Conservation (phyloP, 1,284 basidiomycete species). For the Ustilago sp. region DNA sequence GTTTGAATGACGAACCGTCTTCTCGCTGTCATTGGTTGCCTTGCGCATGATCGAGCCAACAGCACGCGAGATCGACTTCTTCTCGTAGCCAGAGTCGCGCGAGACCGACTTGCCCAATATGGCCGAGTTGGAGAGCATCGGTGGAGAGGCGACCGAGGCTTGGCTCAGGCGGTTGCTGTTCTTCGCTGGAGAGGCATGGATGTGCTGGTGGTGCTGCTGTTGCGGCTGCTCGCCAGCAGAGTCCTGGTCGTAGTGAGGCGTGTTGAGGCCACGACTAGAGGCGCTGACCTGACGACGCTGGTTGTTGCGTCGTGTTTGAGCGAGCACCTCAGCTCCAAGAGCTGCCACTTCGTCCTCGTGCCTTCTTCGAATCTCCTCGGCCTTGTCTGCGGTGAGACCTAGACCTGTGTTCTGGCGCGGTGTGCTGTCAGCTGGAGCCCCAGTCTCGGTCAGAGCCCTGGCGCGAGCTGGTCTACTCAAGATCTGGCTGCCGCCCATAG, state of each 20-base stretch:
- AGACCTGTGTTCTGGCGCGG: conserved; percentile 47
- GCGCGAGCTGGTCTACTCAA: conserved; percentile 13
- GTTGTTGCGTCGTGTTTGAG: conserved; percentile 53
- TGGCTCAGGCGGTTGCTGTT: conserved; percentile 13
- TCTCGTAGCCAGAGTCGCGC: conserved; percentile 34
- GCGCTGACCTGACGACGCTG: conserved; percentile 42
- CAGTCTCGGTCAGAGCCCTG: conserved; percentile 13
- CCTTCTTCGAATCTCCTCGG: conserved; percentile 60
- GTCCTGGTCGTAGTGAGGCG: conserved; percentile 19
- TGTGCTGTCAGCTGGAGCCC: conserved; percentile 27
- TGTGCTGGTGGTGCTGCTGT: neutral
- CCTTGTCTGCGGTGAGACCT: conserved; percentile 49
- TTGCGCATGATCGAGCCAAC: conserved; percentile 50
- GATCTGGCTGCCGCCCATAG: conserved; percentile 21
- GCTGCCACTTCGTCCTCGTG: conserved; percentile 66
- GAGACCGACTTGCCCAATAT: conserved; percentile 27
- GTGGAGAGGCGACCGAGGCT: conserved; percentile 9
- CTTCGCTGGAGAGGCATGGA: conserved; percentile 18
- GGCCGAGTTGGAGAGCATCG: conserved; percentile 15
- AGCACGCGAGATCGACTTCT: conserved; percentile 42
- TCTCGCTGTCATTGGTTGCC: conserved; percentile 43
- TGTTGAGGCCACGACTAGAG: conserved; percentile 12
- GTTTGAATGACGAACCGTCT: conserved; percentile 25
- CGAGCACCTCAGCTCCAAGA: conserved; percentile 63
- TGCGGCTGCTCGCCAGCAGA: conserved; percentile 21